Percentiles rank a stretch among this genome's conserved stretches.
These are phyloP conservation scores for Spongispora temasekensis DNA, from an alignment of 1,284 basidiomycete species.

Conservation along the genomic window DNA sequence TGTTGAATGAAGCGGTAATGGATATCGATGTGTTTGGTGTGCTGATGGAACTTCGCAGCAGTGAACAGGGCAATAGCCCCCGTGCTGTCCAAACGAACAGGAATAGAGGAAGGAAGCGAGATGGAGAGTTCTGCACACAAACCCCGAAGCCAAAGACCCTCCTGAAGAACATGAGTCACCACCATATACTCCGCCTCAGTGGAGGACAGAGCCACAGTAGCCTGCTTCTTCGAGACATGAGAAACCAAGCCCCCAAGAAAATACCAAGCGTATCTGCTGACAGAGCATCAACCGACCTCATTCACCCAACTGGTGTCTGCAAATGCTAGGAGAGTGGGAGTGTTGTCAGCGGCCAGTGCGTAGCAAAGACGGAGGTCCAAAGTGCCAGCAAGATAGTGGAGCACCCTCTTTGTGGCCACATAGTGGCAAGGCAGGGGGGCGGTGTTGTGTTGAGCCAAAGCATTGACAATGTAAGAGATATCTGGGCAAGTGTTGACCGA, in stretches of 20 bases:
- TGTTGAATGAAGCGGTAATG: slow-evolving; percentile 35
- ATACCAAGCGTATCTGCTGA: background rate
- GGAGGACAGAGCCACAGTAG: background rate
- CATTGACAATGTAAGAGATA: background rate
- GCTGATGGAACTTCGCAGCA: background rate
- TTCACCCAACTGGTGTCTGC: slow-evolving; percentile 3
- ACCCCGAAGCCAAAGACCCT: background rate
- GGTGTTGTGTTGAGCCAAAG: background rate
- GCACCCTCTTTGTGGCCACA: background rate
- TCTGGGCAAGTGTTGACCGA: background rate
- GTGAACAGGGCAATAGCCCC: background rate
- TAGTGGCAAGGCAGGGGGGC: background rate
- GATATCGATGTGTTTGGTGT: slow-evolving; percentile 32
- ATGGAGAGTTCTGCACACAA: no score
- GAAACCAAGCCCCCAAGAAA: background rate
- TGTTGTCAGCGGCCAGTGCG: background rate
- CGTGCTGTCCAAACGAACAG: background rate
- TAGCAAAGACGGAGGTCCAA: background rate
- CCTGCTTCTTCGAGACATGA: background rate
- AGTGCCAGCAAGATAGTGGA: background rate
- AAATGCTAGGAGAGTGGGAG: background rate
- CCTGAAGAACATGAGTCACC: background rate
- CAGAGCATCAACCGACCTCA: background rate
- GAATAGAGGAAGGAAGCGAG: no score
- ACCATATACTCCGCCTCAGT: background rate